Evolutionary conservation across 805 yeast species (phyloP), one percentile per base, ranked within the genome.

Genomic region (Starmerella floricola): DNA sequence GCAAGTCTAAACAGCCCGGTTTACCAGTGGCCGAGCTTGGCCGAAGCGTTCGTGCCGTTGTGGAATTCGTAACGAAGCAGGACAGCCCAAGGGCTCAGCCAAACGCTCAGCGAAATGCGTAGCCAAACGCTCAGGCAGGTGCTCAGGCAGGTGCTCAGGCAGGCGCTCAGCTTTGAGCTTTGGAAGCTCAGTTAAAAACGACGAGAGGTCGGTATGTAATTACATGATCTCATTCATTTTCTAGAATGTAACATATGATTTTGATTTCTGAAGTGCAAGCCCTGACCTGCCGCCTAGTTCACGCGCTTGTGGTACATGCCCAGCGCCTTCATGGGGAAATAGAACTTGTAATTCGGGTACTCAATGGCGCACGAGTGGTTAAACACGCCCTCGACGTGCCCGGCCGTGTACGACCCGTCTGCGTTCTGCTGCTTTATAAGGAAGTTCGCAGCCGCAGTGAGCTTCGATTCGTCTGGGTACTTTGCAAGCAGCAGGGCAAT

Each of bases 341-440:
- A 65, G 55, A 79, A 88, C 62, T 80, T 77, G 62, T 91, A 91
- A 55, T 85, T 83, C 31, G 97, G 97, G 59, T 91, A 91, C 61
- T 91, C 97, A 56, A 91, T 91, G 2, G 91, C 95, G 65, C 93
- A 71, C 1, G 85, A 76, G 57, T 91, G 96, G 60, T 91, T 91
- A 69, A 91, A 91, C 0, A 91, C 96, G 34, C 99, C 99, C 62
- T 88, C 97, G 21, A 82, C 76, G 24, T 74, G 80, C 54, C 88
- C 94, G 54, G 73, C 77, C 42, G 69, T 65, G 85, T 94, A 91
- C 49, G 84, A 91, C 2, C 99, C 99, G 21, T 77, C 73, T 1
- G 65, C 53, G 29, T 68, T 58, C 57, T 91, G 98, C 49, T 83
- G 67, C 1, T 63, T 53, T 67, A 82, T 73, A 37, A 91, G 55